A percentile compares a stretch with the other conserved stretches of the same genome.
Evolutionary conservation across 2,329 filamentous ascomycete species (phyloP).

Genomic region (Huntiella moniliformis): DNA sequence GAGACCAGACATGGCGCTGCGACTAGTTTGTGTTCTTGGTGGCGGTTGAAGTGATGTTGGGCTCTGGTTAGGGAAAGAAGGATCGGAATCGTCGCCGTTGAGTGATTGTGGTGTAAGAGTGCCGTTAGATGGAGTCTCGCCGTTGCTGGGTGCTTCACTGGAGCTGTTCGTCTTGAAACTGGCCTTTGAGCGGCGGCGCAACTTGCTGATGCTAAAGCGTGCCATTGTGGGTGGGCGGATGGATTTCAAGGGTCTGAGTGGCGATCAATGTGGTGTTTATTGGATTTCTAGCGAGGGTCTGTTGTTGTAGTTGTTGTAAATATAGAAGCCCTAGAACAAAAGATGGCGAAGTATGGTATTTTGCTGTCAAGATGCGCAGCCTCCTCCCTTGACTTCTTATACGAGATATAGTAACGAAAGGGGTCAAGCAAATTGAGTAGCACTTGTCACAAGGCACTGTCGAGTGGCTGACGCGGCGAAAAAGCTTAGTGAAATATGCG

Average conservation of each 20-base stretch:
- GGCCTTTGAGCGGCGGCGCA: conserved; percentile 58
- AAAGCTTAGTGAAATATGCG: not conserved
- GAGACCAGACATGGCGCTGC: conserved; percentile 43
- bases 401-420: not conserved
- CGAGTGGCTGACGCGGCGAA: conserved; percentile 3
- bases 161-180: conserved; percentile 51
- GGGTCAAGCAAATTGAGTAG: not conserved
- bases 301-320: not conserved
- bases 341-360: not conserved
- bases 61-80: conserved; percentile 25
- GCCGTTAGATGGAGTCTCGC: conserved; percentile 45
- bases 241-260: not conserved
- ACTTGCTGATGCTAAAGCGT: conserved; percentile 35
- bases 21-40: conserved; percentile 23
- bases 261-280: conserved; percentile 48
- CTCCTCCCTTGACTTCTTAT: too few species aligned
- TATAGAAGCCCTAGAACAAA: not conserved
- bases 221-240: conserved; percentile 2
- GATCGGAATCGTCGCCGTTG: conserved; percentile 40
- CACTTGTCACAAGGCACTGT: not conserved
- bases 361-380: not conserved
- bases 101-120: conserved; percentile 61
- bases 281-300: not conserved
- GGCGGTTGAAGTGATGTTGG: conserved; percentile 1
- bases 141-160: conserved; percentile 37